A percentile compares a stretch with the other conserved stretches of the same genome.
phyloP scores from a whole-genome alignment of 2,329 filamentous ascomycete genomes.

The Cladophialophora psammophila region DNA sequence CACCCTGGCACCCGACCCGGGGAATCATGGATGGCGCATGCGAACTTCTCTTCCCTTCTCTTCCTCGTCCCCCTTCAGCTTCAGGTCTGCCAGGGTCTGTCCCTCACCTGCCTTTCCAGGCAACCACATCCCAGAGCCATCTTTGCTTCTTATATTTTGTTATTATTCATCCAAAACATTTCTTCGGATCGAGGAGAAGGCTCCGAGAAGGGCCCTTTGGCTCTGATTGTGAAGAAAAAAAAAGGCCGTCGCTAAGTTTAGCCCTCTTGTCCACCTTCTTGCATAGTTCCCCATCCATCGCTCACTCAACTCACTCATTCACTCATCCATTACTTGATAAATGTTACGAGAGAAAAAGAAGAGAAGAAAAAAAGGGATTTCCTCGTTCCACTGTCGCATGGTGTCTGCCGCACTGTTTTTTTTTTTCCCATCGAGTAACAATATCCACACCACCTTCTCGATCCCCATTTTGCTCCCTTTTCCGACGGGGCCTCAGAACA shows the following conservation, averaged over 20 bases:
- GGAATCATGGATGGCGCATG: not conserved
- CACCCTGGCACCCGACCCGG: not conserved
- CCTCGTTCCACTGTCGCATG: not conserved
- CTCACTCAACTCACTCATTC: not conserved
- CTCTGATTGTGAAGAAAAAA: not conserved
- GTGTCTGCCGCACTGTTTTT: not conserved
- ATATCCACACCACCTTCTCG: not conserved
- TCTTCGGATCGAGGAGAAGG: not conserved
- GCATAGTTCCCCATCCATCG: not conserved
- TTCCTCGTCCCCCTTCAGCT: not conserved
- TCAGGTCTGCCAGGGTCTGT: not conserved
- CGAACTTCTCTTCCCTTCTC: not conserved
- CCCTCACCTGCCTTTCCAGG: not conserved
- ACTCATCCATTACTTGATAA: slow-evolving; percentile 4
- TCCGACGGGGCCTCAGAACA: not conserved
- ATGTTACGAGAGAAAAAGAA: slow-evolving; percentile 12
- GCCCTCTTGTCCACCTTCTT: not conserved
- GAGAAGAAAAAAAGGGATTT: not conserved
- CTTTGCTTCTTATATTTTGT: not conserved
- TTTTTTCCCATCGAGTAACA: not conserved
- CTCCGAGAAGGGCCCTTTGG: not conserved
- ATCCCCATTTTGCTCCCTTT: not conserved
- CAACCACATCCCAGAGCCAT: not conserved
- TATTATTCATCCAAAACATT: slow-evolving; percentile 6
- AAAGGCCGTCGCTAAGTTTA: not conserved